A percentile compares a stretch with the other conserved stretches of the same genome.
These are phyloP conservation scores for Penicillium goetzii DNA, from an alignment of 495 filamentous ascomycete species.

Conservation along the genomic window DNA sequence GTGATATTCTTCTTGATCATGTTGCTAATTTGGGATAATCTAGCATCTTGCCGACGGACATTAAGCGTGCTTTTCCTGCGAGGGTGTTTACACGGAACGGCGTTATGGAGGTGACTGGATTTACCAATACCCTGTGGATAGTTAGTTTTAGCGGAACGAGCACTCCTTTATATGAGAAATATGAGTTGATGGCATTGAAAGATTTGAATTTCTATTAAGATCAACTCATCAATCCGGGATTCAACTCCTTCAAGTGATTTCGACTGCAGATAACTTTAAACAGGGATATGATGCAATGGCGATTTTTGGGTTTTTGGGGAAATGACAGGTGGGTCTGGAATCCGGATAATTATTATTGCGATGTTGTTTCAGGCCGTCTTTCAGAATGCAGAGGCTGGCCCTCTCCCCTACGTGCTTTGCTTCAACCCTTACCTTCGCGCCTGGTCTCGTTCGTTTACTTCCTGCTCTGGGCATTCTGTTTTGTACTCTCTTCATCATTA, in stretches of 20 bases:
- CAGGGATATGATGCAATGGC: slow-evolving; percentile 30
- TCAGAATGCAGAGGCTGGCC: slow-evolving; percentile 21
- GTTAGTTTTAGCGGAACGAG: slow-evolving; percentile 15
- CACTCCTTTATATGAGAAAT: not conserved
- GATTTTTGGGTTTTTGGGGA: slow-evolving; percentile 4
- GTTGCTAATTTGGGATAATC: slow-evolving; percentile 19
- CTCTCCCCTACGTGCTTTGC: slow-evolving; percentile 1
- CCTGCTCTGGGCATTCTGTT: slow-evolving; percentile 10
- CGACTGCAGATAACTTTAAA: not conserved
- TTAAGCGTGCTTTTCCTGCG: slow-evolving; percentile 28
- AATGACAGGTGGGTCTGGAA: slow-evolving; percentile 23
- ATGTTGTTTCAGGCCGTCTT: slow-evolving; percentile 25
- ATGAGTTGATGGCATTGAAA: slow-evolving; percentile 13
- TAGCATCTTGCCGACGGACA: slow-evolving; percentile 56
- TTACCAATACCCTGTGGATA: slow-evolving; percentile 36
- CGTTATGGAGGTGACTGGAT: slow-evolving; percentile 24
- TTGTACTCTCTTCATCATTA: slow-evolving; percentile 13
- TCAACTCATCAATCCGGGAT: not conserved
- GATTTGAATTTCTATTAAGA: not conserved
- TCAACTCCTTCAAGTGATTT: not conserved
- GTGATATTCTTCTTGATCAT: not conserved
- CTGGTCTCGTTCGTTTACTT: slow-evolving; percentile 24
- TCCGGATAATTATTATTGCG: slow-evolving; percentile 25
- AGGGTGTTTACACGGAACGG: slow-evolving; percentile 27
- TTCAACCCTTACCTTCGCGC: slow-evolving; percentile 24